Base-by-base conservation (phyloP, 768 basidiomycete species). In the Auriculariales sp. region DNA sequence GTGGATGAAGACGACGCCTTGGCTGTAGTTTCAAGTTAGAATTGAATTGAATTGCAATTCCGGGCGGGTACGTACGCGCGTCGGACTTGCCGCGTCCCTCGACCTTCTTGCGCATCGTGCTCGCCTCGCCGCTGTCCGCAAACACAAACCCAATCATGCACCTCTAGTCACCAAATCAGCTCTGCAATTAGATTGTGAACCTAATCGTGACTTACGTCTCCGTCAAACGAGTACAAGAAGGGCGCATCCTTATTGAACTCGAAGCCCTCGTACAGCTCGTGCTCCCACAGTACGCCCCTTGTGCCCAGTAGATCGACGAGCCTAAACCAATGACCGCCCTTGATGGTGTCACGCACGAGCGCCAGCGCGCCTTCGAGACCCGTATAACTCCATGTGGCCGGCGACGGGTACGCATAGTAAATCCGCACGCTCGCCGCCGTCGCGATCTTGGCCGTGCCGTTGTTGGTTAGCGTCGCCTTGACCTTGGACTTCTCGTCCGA, bases 71-170 rank as follows among this genome's bases (percentile, higher is more conserved):
- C 73, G 47, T 55, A 80, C 80, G 55, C 60, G 68, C 78, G 12
- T 70, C 62, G 50, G 73, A 71, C 63, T 89, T 91, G 54, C 76
- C 77, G 39, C 76, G 65, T 17, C 64, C 66, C 1, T 68, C 73
- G 4, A 94, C 81, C 60, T 89, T 94, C 68, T 97, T 95, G 69
- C 77, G 78, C 52, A 98, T 80, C 10, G 75, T 66, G 59, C 79
- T 79, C 1, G 92, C 94, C 56, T 97, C 94, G 3, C 70, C 64
- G 62, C 93, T 89, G 35, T 89, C 80, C 2, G 85, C 75, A 57
- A 95, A 97, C 28, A 93, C 88, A 52, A 98, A 72, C 2, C 87
- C 92, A 56, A 98, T 76, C 80, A 87, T 87, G 58, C 87, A 89
- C 54, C 83, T 75, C 92, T 95, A 61, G 6, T 49, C 10, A n/a